Evolutionary conservation across 140 eudicot genomes (phyloP).

Genomic region (Bidens hawaiensis): DNA sequence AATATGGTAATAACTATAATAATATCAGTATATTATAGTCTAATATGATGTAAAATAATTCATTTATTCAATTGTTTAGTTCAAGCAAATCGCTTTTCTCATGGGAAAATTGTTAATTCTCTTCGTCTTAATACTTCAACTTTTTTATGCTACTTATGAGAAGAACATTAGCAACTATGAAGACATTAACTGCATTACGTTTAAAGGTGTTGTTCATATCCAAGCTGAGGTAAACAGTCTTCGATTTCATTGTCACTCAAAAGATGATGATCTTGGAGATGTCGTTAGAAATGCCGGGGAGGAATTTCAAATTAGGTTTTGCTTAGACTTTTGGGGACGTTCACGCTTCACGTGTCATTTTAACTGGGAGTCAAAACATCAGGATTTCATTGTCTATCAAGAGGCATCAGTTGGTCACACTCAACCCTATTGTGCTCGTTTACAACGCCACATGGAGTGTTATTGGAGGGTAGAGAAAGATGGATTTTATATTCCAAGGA

Average conservation of each 20-base stretch:
- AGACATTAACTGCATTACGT: not conserved
- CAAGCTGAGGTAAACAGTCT: no score
- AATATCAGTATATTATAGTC: no score
- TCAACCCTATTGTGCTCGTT: no score
- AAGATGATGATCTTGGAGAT: no score
- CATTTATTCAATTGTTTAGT: not conserved
- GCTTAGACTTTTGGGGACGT: not conserved
- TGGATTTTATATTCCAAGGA: not conserved
- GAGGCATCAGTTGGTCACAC: not conserved
- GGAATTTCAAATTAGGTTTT: slow-evolving; percentile 2
- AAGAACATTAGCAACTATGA: not conserved
- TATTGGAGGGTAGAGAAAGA: not conserved
- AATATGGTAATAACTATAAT: no score
- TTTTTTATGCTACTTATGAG: not conserved
- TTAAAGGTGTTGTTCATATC: no score
- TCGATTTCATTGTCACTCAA: no score
- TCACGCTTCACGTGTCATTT: not conserved
- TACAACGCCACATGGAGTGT: no score
- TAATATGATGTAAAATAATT: no score
- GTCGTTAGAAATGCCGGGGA: slow-evolving; percentile 12
- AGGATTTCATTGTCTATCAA: not conserved
- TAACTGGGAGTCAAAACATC: not conserved
- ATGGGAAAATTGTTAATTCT: not conserved
- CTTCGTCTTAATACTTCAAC: not conserved
- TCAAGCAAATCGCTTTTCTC: not conserved